phyloP scores from a whole-genome alignment of 2,329 filamentous ascomycete species.

The Exophiala oligosperma region DNA sequence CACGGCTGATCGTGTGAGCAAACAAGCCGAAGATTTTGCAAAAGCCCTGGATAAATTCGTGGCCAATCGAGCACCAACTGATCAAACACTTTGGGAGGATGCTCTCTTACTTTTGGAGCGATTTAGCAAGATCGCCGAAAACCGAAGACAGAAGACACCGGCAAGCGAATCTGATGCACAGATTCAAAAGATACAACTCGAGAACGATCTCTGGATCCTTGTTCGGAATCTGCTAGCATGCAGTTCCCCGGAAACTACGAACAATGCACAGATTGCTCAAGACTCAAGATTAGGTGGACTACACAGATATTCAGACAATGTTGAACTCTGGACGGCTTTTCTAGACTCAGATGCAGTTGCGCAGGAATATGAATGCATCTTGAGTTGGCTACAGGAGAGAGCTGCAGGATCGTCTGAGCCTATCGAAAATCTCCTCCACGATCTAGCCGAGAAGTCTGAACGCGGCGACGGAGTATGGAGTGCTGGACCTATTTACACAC shows the following conservation, averaged over 20 bases:
- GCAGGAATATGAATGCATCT: constrained; percentile 73
- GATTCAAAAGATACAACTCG: constrained; percentile 71
- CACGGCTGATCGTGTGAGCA: constrained; percentile 68
- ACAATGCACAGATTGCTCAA: constrained; percentile 41
- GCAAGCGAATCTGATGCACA: constrained; percentile 33
- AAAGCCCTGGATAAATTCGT: constrained; percentile 75
- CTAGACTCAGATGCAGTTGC: constrained; percentile 70
- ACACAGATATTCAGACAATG: constrained; percentile 59
- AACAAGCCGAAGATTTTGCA: constrained; percentile 85
- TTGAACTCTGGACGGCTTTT: constrained; percentile 71
- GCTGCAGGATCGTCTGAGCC: constrained; percentile 67
- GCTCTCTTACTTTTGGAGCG: constrained; percentile 67
- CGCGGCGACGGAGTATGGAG: constrained; percentile 75
- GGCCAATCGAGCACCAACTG: constrained; percentile 39
- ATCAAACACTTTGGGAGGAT: constrained; percentile 51
- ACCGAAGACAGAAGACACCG: constrained; percentile 34
- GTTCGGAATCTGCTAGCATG: constrained; percentile 67
- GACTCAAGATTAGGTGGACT: constrained; percentile 44
- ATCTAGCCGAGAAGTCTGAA: constrained; percentile 74
- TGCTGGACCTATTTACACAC: constrained; percentile 90
- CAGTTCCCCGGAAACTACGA: constrained; percentile 60
- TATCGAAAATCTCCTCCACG: constrained; percentile 72
- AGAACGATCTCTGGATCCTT: constrained; percentile 76
- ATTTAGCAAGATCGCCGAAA: constrained; percentile 60
- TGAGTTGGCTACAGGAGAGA: constrained; percentile 78